A percentile compares a stretch with the other conserved stretches of the same genome.
phyloP scores from a whole-genome alignment of 2,329 filamentous ascomycete genomes.

The Ophiostoma himal-ulmi region DNA sequence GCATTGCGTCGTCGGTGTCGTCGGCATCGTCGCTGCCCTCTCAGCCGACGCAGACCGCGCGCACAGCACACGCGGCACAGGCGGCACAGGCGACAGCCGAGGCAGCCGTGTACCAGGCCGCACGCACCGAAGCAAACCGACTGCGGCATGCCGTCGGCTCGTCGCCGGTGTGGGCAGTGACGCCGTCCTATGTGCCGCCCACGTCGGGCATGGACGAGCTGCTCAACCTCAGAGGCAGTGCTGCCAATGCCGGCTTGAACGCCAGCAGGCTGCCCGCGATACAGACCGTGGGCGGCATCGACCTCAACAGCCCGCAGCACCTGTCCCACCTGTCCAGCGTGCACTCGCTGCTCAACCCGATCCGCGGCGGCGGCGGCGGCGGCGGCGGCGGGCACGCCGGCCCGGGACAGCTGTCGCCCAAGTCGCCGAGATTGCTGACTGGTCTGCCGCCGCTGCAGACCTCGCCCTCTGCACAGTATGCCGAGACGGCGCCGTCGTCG shows the following conservation, averaged over 20 bases:
- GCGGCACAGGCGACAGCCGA: constrained; percentile 1
- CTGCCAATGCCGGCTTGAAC: not conserved
- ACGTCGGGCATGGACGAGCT: constrained; percentile 20
- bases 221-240: constrained; percentile 3
- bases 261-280: not conserved
- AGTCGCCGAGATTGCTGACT: not conserved
- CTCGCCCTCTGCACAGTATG: not conserved
- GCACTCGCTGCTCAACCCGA: constrained; percentile 21
- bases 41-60: not conserved
- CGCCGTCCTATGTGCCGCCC: constrained; percentile 19
- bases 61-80: not conserved
- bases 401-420: constrained; percentile 7
- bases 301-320: constrained; percentile 12
- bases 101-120: constrained; percentile 13
- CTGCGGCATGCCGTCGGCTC: constrained; percentile 16
- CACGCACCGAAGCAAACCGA: constrained; percentile 20
- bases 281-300: not conserved
- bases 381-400: not conserved
- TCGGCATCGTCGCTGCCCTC: not conserved
- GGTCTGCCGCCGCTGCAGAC: not conserved
- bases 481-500: not conserved
- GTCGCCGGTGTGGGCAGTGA: constrained; percentile 19
- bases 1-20: not conserved
- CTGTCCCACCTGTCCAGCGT: constrained; percentile 19
- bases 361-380: constrained; percentile 9